phyloP scores from a whole-genome alignment of 441 rosid genomes.

The Eutrema salsugineum region DNA sequence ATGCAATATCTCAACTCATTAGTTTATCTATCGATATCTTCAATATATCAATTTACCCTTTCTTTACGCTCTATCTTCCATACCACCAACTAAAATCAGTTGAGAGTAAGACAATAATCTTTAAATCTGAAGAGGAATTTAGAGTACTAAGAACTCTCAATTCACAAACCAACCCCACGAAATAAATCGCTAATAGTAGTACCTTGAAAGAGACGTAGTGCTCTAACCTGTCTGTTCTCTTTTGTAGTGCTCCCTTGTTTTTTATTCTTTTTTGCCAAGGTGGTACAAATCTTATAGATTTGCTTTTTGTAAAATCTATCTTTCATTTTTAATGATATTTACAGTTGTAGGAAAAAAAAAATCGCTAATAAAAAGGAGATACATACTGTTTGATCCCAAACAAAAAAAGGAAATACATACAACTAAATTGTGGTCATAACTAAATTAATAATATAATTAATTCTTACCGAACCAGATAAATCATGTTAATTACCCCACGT shows the following conservation, averaged over 20 bases:
- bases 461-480: not conserved
- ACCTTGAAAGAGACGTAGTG: too few species aligned
- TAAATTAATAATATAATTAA: not conserved
- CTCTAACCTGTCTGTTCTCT: too few species aligned
- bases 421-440: not conserved
- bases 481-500: conserved; percentile 3
- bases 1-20: not conserved
- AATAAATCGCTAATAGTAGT: not conserved
- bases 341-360: too few species aligned
- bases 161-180: not conserved
- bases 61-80: not conserved
- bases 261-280: too few species aligned
- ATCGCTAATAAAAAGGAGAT: too few species aligned
- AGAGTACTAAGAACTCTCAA: not conserved
- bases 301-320: too few species aligned
- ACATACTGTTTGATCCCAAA: too few species aligned
- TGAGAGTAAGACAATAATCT: not conserved
- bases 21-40: not conserved
- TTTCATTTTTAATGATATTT: too few species aligned
- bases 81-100: not conserved
- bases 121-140: not conserved
- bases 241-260: too few species aligned
- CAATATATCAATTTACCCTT: not conserved
- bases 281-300: too few species aligned
- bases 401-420: not conserved